Percentiles rank a stretch among this genome's conserved stretches.
Evolutionary conservation across 805 yeast species (phyloP).

Genomic region (Ogataea zsoltii): DNA sequence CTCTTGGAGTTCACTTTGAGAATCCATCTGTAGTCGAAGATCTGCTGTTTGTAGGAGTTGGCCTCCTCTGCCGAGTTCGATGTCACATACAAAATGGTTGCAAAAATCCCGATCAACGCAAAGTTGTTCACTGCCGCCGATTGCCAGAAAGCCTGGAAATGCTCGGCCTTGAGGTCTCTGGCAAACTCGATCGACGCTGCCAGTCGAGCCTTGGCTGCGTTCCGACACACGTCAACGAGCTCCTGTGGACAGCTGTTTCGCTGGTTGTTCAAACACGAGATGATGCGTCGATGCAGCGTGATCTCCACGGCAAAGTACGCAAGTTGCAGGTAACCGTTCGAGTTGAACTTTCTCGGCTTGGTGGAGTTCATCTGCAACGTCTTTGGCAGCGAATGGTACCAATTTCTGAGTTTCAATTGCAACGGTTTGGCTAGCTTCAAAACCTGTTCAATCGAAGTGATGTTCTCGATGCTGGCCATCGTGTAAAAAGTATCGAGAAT

Average conservation of each 20-base stretch:
- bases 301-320: slow-evolving; percentile 90
- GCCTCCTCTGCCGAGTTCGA: slow-evolving; percentile 64
- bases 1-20: slow-evolving; percentile 73
- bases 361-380: slow-evolving; percentile 63
- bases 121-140: slow-evolving; percentile 76
- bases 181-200: slow-evolving; percentile 82
- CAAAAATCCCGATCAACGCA: slow-evolving; percentile 84
- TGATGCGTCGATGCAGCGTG: slow-evolving; percentile 77
- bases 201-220: slow-evolving; percentile 82
- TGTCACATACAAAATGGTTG: slow-evolving; percentile 75
- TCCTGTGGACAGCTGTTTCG: slow-evolving; percentile 46
- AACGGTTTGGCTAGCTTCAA: slow-evolving; percentile 78
- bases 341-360: slow-evolving; percentile 61
- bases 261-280: slow-evolving; percentile 48
- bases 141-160: slow-evolving; percentile 89
- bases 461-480: slow-evolving; percentile 57
- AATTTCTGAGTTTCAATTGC: slow-evolving; percentile 66
- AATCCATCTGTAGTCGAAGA: slow-evolving; percentile 75
- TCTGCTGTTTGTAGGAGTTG: slow-evolving; percentile 60
- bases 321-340: slow-evolving; percentile 77
- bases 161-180: slow-evolving; percentile 73
- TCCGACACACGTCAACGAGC: slow-evolving; percentile 66
- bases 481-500: slow-evolving; percentile 74
- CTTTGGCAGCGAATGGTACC: slow-evolving; percentile 74
- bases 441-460: slow-evolving; percentile 64